Evolutionary conservation across 257 asterid genomes (phyloP), one percentile per base, ranked within the genome.

Genomic region (Solanum tacnaense): DNA sequence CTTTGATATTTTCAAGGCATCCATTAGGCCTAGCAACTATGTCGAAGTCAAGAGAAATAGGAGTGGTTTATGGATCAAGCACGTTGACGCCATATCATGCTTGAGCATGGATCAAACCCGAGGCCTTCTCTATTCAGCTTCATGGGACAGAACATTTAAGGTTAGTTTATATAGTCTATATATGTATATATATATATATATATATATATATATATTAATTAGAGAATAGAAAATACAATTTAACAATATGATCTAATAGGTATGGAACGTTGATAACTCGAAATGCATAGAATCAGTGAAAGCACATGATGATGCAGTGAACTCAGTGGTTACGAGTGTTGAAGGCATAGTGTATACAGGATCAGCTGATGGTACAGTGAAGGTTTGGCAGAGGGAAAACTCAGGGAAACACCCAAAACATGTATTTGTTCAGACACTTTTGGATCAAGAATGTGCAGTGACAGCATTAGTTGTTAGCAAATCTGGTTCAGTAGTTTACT

Each of bases 101-200:
- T 89, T 94, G 52, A 92, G 94, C 91, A 85, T 94, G 89, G 76
- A 88, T 87, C 70, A 56, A 6, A 91, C 87, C 1, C 87, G 44
- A 0, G 93, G 93, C 7, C 89, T 94, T 1, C 89, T 94, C 10
- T 94, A 93, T 36, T 94, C 98, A 5, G 94, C 93, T 39, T 94
- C 98, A 1, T 94, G 98, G 98, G 96, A 94, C 84, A 76, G 92
- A n/a, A 94, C 98, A 1, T 91, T 94, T 84, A 94, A 94, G 85
- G 84, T 78, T 13, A n/a, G 84, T 58, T 7, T 58, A 20, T 8
- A 56, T 56, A 44, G 12, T 13, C 6, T 46, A 34, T 35, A 35
- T 34, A 34, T 34, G 1, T 35, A 35, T 35, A 13, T 13, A 13
- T 46, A 13, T 46, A 12, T 12, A 46, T 46, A 15, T 46, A 35